A percentile compares a stretch with the other conserved stretches of the same genome.
Evolutionary conservation across 106 monocot genomes (phyloP).

Genomic region (Acorus gramineus): DNA sequence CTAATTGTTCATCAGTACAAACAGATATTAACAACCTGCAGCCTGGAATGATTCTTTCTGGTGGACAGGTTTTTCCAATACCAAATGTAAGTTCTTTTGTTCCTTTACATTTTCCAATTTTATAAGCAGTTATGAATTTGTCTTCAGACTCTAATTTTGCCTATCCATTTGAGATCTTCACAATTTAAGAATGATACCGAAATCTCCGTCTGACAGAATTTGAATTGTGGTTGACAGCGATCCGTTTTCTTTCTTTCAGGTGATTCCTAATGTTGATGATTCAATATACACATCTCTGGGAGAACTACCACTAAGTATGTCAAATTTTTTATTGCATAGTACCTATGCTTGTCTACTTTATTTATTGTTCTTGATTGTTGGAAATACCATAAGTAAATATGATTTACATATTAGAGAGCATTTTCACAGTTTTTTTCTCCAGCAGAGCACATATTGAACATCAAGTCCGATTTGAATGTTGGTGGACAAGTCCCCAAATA

Average conservation of each 20-base stretch:
- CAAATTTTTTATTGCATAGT: not conserved
- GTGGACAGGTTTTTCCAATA: slow-evolving; percentile 22
- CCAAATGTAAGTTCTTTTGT: not conserved
- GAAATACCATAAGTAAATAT: too few relatives aligned
- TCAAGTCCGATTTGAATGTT: too few relatives aligned
- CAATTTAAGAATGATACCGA: too few relatives aligned
- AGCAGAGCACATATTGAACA: too few relatives aligned
- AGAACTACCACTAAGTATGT: slow-evolving; percentile 36
- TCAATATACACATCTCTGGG: slow-evolving; percentile 37
- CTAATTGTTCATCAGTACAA: slow-evolving; percentile 34
- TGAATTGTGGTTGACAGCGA: not conserved
- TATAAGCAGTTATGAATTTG: too few relatives aligned
- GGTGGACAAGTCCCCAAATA: too few relatives aligned
- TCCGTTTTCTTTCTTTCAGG: slow-evolving; percentile 21
- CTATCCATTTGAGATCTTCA: too few relatives aligned
- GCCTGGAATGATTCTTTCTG: slow-evolving; percentile 15
- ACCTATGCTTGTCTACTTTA: not conserved
- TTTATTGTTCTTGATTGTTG: not conserved
- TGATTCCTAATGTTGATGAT: slow-evolving; percentile 36
- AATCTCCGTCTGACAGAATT: not conserved
- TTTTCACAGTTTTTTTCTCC: too few relatives aligned
- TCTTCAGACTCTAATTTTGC: too few relatives aligned
- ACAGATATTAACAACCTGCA: slow-evolving; percentile 32
- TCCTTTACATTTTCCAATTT: too few relatives aligned
- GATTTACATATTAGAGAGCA: too few relatives aligned